These are phyloP conservation scores for Didymella keratinophila DNA, from an alignment of 2,329 filamentous ascomycete species.

Conservation along the genomic window DNA sequence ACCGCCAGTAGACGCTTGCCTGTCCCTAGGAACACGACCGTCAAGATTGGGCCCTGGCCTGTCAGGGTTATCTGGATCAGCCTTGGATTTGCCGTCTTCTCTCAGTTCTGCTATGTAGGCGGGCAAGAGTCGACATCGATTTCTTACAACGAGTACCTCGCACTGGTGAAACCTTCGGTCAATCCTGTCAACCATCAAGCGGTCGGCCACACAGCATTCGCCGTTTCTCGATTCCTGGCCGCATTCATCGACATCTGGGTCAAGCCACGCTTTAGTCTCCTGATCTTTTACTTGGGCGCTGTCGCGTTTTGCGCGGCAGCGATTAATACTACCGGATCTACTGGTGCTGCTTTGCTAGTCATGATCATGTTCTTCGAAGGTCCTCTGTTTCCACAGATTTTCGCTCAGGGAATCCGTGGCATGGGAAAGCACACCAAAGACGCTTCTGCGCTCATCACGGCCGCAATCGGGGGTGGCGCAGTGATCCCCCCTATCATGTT, in stretches of 20 bases:
- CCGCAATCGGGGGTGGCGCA: conserved; percentile 63
- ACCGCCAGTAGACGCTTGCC: conserved; percentile 58
- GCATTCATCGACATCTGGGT: conserved; percentile 62
- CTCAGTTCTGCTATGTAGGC: conserved; percentile 68
- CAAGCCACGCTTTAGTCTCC: conserved; percentile 65
- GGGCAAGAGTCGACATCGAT: conserved; percentile 65
- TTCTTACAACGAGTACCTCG: conserved; percentile 57
- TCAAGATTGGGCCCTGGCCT: conserved; percentile 49
- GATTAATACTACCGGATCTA: conserved; percentile 55
- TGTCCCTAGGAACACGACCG: conserved; percentile 51
- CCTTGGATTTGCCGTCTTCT: conserved; percentile 61
- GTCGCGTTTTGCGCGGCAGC: conserved; percentile 61
- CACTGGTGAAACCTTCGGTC: conserved; percentile 48
- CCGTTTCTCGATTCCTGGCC: conserved; percentile 64
- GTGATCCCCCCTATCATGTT: conserved; percentile 64
- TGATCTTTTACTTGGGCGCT: conserved; percentile 61
- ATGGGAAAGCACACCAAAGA: conserved; percentile 66
- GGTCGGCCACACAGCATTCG: conserved; percentile 66
- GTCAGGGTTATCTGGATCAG: conserved; percentile 65
- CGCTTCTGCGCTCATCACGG: conserved; percentile 62
- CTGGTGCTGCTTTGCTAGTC: conserved; percentile 58
- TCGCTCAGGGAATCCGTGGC: conserved; percentile 65
- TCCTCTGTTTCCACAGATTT: conserved; percentile 67
- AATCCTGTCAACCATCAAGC: conserved; percentile 57
- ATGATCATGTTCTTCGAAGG: conserved; percentile 68